phyloP scores from a whole-genome alignment of 495 filamentous ascomycete genomes.

The Rostrohypoxylon terebratum region DNA sequence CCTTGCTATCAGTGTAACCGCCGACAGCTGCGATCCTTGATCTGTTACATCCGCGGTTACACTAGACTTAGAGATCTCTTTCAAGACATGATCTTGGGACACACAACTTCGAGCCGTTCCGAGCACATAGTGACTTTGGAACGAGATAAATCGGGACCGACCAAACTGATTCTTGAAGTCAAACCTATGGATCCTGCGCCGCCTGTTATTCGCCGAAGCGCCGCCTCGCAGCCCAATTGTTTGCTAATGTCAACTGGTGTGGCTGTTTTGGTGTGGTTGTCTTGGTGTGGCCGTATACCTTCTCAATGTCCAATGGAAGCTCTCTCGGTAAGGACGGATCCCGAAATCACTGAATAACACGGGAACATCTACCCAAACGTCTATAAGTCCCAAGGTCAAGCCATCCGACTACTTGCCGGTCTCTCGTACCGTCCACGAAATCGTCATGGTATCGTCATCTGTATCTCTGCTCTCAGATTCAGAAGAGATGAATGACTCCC shows the following conservation, averaged over 20 bases:
- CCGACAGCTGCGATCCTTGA: slow-evolving; percentile 37
- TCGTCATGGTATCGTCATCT: slow-evolving; percentile 34
- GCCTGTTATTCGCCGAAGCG: slow-evolving; percentile 23
- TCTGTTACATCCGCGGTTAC: slow-evolving; percentile 20
- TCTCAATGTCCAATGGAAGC: slow-evolving; percentile 2
- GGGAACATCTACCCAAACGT: slow-evolving; percentile 9
- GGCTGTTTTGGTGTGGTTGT: slow-evolving; percentile 9
- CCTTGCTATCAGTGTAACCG: neutral
- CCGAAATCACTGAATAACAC: slow-evolving; percentile 1
- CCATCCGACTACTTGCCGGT: slow-evolving; percentile 6
- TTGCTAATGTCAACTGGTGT: slow-evolving; percentile 24
- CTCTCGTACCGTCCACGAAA: slow-evolving; percentile 11
- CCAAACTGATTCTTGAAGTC: slow-evolving; percentile 12
- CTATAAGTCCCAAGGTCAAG: slow-evolving; percentile 11
- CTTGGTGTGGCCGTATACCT: slow-evolving; percentile 4
- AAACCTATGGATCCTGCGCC: slow-evolving; percentile 19
- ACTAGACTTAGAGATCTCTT: slow-evolving; percentile 28
- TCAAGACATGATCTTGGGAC: slow-evolving; percentile 35
- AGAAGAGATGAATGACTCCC: slow-evolving; percentile 2
- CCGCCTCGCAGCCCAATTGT: slow-evolving; percentile 18
- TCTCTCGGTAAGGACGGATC: slow-evolving; percentile 16
- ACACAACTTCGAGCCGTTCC: slow-evolving; percentile 41
- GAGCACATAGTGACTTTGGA: slow-evolving; percentile 24
- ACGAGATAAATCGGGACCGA: slow-evolving; percentile 26
- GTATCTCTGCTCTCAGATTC: slow-evolving; percentile 23